Evolutionary conservation across 768 basidiomycete species (phyloP), one percentile per base, ranked within the genome.

Genomic region (Mrakia gelida): DNA sequence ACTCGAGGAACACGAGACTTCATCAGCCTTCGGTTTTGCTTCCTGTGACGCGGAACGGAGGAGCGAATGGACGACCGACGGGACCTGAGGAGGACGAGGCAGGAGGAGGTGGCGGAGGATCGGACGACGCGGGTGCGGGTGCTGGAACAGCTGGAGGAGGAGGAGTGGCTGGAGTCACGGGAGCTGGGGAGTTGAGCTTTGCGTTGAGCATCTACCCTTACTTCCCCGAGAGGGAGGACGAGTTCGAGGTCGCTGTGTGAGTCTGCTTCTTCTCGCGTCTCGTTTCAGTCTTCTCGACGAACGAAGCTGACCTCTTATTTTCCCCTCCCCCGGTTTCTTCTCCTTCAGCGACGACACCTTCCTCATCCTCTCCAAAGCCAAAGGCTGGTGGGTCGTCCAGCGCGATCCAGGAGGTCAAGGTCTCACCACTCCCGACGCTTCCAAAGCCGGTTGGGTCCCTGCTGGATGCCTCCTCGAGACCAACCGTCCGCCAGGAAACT

Each of bases 381-480:
- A 95, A 75, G 96, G 97, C 0, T 99, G 97, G 97, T 99, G 96
- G 94, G 92, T 98, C 49, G 97, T 98, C 6, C 95, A 98, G 83
- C 90, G 92, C 49, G 97, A 99, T 84, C 92, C 92, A 43, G 90
- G 89, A 52, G 95, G 95, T 7, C 88, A 90, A 4, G 93, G 94
- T 15, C 28, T 30, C 32, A 72, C 68, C 9, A 15, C 21, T 9
- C 90, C 56, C 23, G 93, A 94, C 80, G 87, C 90, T 38, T 86
- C 88, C 62, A 92, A 92, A 83, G 94, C 95, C 82, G 94, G 95
- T 75, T 98, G 96, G 96, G 95, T 99, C 3, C 96, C 96, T 59
- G 95, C 96, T 7, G 96, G 96, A 49, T 99, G 96, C 83, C 87
- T 99, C 21, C 88, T 98, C 54, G 96, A 99, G 84, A 94, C 93